These are phyloP conservation scores for Kwoniella sp. DNA, from an alignment of 768 basidiomycete genomes.

Conservation along the genomic window DNA sequence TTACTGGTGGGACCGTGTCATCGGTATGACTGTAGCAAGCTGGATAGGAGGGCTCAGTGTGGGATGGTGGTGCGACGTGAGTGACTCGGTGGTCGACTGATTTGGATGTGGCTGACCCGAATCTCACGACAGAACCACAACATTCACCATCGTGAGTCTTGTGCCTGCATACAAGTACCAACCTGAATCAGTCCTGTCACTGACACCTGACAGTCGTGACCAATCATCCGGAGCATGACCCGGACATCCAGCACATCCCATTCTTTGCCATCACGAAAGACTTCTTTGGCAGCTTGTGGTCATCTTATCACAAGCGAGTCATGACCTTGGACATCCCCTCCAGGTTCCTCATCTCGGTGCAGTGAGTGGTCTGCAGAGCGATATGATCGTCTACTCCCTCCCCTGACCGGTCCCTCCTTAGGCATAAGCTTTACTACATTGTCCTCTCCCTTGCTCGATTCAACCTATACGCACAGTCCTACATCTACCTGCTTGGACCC, in stretches of 20 bases:
- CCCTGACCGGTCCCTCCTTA: slow-evolving; percentile 16
- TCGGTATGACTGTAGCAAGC: slow-evolving; percentile 72
- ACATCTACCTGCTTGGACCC: slow-evolving; percentile 61
- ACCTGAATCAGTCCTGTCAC: neutral
- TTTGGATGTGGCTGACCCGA: neutral
- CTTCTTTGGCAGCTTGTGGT: slow-evolving; percentile 82
- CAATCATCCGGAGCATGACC: slow-evolving; percentile 92
- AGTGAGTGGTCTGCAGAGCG: too few relatives aligned
- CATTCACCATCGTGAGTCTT: slow-evolving; percentile 80
- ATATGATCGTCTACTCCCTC: neutral
- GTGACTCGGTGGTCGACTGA: slow-evolving; percentile 52
- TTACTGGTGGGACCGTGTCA: slow-evolving; percentile 72
- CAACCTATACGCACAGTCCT: slow-evolving; percentile 89
- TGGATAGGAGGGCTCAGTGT: slow-evolving; percentile 88
- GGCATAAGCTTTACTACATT: slow-evolving; percentile 84
- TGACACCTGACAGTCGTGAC: slow-evolving; percentile 66
- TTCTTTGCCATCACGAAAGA: slow-evolving; percentile 88
- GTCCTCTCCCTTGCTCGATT: slow-evolving; percentile 86
- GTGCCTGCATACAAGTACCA: slow-evolving; percentile 1
- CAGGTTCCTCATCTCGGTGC: slow-evolving; percentile 63
- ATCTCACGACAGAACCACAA: slow-evolving; percentile 61
- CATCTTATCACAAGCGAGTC: slow-evolving; percentile 87
- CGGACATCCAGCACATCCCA: slow-evolving; percentile 63
- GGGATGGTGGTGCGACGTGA: slow-evolving; percentile 95
- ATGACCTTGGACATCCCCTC: slow-evolving; percentile 73